Percentiles rank a stretch among this genome's conserved stretches.
Conservation (phyloP, 2,329 filamentous ascomycete genomes). For the Sodiomyces alkalinus region DNA sequence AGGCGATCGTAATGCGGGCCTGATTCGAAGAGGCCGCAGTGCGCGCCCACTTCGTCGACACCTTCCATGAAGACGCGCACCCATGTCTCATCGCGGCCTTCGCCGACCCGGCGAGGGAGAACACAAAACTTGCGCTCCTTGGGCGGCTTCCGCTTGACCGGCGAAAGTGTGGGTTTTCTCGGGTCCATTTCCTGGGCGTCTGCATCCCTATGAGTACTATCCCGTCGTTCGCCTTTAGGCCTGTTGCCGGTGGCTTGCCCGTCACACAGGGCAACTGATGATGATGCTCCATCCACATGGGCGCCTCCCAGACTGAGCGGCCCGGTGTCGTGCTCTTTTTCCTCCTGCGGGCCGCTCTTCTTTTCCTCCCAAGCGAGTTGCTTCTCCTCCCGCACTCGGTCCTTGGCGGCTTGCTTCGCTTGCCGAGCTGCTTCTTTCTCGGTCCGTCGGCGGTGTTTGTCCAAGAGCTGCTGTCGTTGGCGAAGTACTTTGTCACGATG, state of each 20-base stretch:
- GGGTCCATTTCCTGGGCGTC: too few relatives aligned
- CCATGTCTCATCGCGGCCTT: slow-evolving; percentile 56
- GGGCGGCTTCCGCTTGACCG: too few relatives aligned
- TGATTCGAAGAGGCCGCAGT: slow-evolving; percentile 62
- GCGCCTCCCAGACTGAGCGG: too few relatives aligned
- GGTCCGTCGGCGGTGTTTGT: slow-evolving; percentile 33
- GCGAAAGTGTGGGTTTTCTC: too few relatives aligned
- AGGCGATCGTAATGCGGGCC: slow-evolving; percentile 59
- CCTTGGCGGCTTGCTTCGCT: slow-evolving; percentile 8
- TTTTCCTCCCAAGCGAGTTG: slow-evolving; percentile 3
- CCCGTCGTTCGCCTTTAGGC: too few relatives aligned
- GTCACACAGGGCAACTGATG: too few relatives aligned
- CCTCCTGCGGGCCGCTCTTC: slow-evolving; percentile 5
- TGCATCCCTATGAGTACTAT: too few relatives aligned
- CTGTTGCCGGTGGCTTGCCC: too few relatives aligned
- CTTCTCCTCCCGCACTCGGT: slow-evolving; percentile 4
- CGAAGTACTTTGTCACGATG: slow-evolving; percentile 48
- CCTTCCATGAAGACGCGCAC: slow-evolving; percentile 65
- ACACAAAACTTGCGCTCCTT: slow-evolving; percentile 69
- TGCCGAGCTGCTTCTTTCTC: slow-evolving; percentile 14
- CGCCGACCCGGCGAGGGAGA: slow-evolving; percentile 40
- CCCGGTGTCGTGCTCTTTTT: neutral
- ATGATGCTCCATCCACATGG: too few relatives aligned
- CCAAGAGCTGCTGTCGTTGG: slow-evolving; percentile 44
- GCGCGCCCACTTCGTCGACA: slow-evolving; percentile 73